Evolutionary conservation across 2,329 filamentous ascomycete genomes (phyloP), one percentile per base, ranked within the genome.

Genomic region (Didymella sp.): DNA sequence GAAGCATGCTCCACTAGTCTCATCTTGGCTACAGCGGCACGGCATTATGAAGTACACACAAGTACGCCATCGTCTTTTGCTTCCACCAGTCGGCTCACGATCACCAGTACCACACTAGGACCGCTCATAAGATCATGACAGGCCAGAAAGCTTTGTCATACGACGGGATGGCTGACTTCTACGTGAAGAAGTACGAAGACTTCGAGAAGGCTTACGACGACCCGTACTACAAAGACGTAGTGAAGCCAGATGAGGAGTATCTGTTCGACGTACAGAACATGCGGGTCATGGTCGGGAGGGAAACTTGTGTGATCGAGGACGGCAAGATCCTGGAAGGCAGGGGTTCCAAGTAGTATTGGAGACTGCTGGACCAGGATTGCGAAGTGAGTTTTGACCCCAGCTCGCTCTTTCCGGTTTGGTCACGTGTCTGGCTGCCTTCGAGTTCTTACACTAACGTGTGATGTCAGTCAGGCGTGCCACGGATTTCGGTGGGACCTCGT

Each of bases 151-250:
- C 60, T 2, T 46, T 64, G 12, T 51, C 62, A 0, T 70, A 63
- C 40, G 66, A 66, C 37, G 66, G 64, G 22, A 66, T 64, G 49
- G 67, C 61, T 12, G 68, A 70, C 24, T 72, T 72, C 42, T 70
- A 63, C 48, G 61, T 69, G 17, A 61, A 45, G 35, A 65, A 58
- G 2, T 71, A 62, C 13, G 61, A 69, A 25, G 65, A 70, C 35
- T 71, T 66, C 21, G 57, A 70, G 37, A 59, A 51, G 33, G 67
- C 66, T 1, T 71, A 69, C 17, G 43, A 60, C 17, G 68, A 70
- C 51, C 55, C 58, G 27, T 64, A 65, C 27, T 71, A 71, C 47
- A 13, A 51, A 27, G 50, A 63, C 0, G 56, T 61, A 2, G 63
- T 70, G 7, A 63, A 61, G 50, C 61, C 62, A 12, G 65, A 67